Evolutionary conservation across 768 basidiomycete species (phyloP).

Genomic region (Phallus indusiatus): DNA sequence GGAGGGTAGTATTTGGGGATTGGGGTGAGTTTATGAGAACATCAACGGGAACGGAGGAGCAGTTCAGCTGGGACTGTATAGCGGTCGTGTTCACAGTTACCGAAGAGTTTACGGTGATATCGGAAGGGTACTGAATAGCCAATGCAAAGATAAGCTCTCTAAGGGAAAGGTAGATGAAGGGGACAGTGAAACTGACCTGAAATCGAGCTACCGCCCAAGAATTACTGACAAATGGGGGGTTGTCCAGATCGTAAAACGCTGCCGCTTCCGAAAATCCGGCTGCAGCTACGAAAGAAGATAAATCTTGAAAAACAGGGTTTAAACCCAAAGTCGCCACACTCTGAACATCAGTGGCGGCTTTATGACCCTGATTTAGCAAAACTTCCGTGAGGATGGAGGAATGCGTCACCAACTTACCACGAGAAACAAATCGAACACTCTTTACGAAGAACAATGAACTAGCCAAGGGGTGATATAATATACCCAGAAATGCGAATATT

Average conservation of each 20-base stretch:
- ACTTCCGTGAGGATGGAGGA: neutral
- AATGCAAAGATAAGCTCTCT: neutral
- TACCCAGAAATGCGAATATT: constrained; percentile 34
- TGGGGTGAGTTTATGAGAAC: constrained; percentile 26
- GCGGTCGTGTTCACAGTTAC: constrained; percentile 45
- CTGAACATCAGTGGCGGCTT: constrained; percentile 20
- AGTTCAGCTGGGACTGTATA: constrained; percentile 38
- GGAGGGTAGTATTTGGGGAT: constrained; percentile 8
- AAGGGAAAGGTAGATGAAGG: neutral
- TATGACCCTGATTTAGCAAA: neutral
- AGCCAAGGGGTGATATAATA: constrained; percentile 51
- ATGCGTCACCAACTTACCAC: neutral
- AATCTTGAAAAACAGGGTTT: constrained; percentile 29
- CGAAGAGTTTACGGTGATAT: constrained; percentile 40
- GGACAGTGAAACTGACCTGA: constrained; percentile 24
- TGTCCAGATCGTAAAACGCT: constrained; percentile 34
- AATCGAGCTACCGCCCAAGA: constrained; percentile 51
- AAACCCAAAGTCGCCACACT: constrained; percentile 37
- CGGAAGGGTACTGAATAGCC: constrained; percentile 31
- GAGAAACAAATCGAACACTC: neutral
- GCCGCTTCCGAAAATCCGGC: constrained; percentile 45
- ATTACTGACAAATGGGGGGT: constrained; percentile 47
- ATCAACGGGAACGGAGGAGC: constrained; percentile 28
- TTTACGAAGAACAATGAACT: constrained; percentile 23
- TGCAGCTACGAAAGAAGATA: constrained; percentile 50